Conservation (phyloP, 2,329 filamentous ascomycete genomes). For the Trichoderma pleuroti region DNA sequence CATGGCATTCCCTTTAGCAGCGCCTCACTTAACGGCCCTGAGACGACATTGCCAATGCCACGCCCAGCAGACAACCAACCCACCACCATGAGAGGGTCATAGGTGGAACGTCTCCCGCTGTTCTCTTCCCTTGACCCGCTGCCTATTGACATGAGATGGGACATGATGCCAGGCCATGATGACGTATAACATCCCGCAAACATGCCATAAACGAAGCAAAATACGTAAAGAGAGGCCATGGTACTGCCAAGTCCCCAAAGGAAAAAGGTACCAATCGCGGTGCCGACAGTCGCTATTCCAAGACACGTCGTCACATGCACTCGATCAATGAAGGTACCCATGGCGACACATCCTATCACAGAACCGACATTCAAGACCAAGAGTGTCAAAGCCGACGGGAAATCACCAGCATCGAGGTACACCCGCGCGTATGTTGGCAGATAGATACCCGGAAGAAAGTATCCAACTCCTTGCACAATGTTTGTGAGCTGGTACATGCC, state of each 20-base stretch:
- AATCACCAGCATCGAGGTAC: conserved; percentile 45
- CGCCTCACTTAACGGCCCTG: conserved; percentile 53
- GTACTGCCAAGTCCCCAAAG: conserved; percentile 59
- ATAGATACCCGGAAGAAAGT: conserved; percentile 62
- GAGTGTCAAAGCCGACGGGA: conserved; percentile 54
- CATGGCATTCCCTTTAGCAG: conserved; percentile 47
- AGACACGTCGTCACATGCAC: conserved; percentile 52
- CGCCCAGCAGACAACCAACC: conserved; percentile 56
- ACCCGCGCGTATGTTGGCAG: conserved; percentile 54
- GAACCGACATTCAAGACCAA: conserved; percentile 58
- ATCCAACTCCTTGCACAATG: conserved; percentile 57
- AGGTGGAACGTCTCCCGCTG: conserved; percentile 12
- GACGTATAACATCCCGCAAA: conserved; percentile 63
- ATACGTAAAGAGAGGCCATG: conserved; percentile 53
- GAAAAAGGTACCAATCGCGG: conserved; percentile 54
- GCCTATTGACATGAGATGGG: conserved; percentile 30
- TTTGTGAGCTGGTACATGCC: conserved; percentile 56
- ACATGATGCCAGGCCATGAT: conserved; percentile 58
- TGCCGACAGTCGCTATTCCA: conserved; percentile 53
- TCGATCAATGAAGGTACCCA: conserved; percentile 56
- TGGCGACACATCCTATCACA: conserved; percentile 55
- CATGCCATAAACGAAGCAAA: conserved; percentile 60
- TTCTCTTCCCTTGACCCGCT: neutral
- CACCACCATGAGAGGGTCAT: conserved; percentile 54
- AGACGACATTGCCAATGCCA: conserved; percentile 58